Evolutionary conservation across 345 rosid species (phyloP), one percentile per base, ranked within the genome.

Genomic region (Hibiscus tridactylites): DNA sequence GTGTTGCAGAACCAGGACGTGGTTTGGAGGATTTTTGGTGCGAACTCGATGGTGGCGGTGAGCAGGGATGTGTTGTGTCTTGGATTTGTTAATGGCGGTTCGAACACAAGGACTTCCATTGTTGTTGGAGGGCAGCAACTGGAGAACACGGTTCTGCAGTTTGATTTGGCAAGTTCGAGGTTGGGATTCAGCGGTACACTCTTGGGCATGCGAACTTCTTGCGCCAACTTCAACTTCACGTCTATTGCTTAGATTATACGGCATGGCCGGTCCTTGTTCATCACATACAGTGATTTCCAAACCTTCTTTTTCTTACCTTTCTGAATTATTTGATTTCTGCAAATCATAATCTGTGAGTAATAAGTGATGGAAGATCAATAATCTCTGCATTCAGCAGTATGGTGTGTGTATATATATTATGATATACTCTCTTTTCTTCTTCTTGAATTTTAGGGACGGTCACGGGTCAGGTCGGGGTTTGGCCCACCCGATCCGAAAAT

Each of bases 41-140:
- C 88, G 1, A 91, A 89, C 73, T 91, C 91, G 3, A 90, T 89
- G 90, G 96, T 89, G 44, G 42, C 71, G 11, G 93, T 85, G 2
- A 78, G 71, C 9, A 66, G 77, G 16, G 76, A 79, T 1, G 90
- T 87, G 33, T 44, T 83, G 65, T 91, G 96, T 68, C 79, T 88
- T 10, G 97, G 90, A 21, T 86, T 89, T 10, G 82, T 91, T 9
- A 83, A 91, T 39, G 97, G 97, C 9, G 97, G 96, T 2, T 81
- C 73, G 17, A 78, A 81, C 21, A 85, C 88, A 0, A 78, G 17
- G 73, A 89, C 96, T 19, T 85, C 96, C 3, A 69, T 91, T 3
- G 86, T 90, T 7, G 80, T 91, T 21, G 93, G 96, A 79, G 97
- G 97, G 74, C 65, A 33, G 17, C 97, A 88, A 71, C 29, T 86